A percentile compares a stretch with the other conserved stretches of the same genome.
Evolutionary conservation across 331 rosid species (phyloP).

Genomic region (Acacia concinna): DNA sequence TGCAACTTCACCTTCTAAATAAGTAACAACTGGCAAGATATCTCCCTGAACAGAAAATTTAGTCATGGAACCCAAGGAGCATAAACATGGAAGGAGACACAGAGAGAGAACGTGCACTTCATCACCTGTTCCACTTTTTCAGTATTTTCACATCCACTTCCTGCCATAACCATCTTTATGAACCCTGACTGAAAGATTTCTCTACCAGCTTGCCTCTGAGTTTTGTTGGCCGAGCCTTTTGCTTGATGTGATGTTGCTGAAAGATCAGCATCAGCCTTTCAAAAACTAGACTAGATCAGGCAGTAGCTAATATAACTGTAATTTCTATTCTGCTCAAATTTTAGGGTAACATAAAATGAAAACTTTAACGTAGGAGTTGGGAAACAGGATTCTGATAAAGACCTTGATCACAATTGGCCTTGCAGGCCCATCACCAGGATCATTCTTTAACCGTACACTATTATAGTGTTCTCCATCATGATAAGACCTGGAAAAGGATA

Average conservation of each 20-base stretch:
- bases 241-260: constrained; percentile 61
- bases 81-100: constrained; percentile 11
- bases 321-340: not conserved
- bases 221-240: constrained; percentile 35
- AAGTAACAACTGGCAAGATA: constrained; percentile 19
- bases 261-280: constrained; percentile 82
- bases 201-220: constrained; percentile 36
- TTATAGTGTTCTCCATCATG: constrained; percentile 88
- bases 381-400: constrained; percentile 22
- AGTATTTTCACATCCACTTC: constrained; percentile 66
- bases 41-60: constrained; percentile 14
- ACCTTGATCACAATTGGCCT: constrained; percentile 74
- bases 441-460: constrained; percentile 75
- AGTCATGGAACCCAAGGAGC: constrained; percentile 22
- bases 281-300: constrained; percentile 60
- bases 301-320: constrained; percentile 29
- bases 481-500: constrained; percentile 59
- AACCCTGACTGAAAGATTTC: constrained; percentile 46
- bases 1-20: constrained; percentile 16
- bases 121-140: constrained; percentile 70
- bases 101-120: not conserved
- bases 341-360: not conserved
- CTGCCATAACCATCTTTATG: constrained; percentile 66
- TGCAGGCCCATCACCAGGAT: constrained; percentile 72
- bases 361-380: not conserved